Evolutionary conservation across 345 rosid genomes (phyloP).

Genomic region (Geranium brycei): DNA sequence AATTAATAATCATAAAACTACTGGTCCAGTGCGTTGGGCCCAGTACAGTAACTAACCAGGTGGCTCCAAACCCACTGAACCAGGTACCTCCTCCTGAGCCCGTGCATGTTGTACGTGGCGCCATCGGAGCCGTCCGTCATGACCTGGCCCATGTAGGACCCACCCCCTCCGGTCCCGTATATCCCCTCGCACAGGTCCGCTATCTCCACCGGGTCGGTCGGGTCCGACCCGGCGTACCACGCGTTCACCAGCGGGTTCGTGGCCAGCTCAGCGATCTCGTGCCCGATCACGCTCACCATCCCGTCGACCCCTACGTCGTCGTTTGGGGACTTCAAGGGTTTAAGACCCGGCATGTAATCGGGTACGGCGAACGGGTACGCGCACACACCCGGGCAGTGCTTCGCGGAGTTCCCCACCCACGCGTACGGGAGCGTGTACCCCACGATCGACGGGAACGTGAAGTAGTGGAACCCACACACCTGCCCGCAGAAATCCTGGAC

Average conservation of each 20-base stretch:
- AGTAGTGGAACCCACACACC: slow-evolving; percentile 93
- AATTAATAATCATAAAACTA: slow-evolving; percentile 1
- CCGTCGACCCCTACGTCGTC: slow-evolving; percentile 86
- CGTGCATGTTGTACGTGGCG: slow-evolving; percentile 83
- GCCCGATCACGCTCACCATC: slow-evolving; percentile 88
- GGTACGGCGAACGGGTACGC: slow-evolving; percentile 93
- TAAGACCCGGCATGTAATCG: slow-evolving; percentile 42
- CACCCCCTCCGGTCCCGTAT: slow-evolving; percentile 95
- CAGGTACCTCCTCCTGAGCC: slow-evolving; percentile 69
- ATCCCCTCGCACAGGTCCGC: slow-evolving; percentile 97
- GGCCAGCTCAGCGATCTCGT: slow-evolving; percentile 94
- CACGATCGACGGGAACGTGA: slow-evolving; percentile 88
- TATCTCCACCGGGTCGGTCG: slow-evolving; percentile 77
- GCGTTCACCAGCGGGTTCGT: slow-evolving; percentile 90
- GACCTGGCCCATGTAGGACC: slow-evolving; percentile 85
- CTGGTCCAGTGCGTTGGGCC: slow-evolving; percentile 88
- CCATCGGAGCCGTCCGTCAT: slow-evolving; percentile 41
- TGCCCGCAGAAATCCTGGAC: slow-evolving; percentile 91
- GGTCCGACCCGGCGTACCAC: slow-evolving; percentile 93
- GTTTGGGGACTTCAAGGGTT: slow-evolving; percentile 68
- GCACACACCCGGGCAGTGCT: slow-evolving; percentile 76
- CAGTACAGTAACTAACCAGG: slow-evolving; percentile 67
- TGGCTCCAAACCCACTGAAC: slow-evolving; percentile 96
- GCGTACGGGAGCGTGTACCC: slow-evolving; percentile 94
- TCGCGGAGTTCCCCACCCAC: slow-evolving; percentile 93